These are phyloP conservation scores for Trichosanthes truncata DNA, from an alignment of 306 rosid genomes.

Conservation along the genomic window DNA sequence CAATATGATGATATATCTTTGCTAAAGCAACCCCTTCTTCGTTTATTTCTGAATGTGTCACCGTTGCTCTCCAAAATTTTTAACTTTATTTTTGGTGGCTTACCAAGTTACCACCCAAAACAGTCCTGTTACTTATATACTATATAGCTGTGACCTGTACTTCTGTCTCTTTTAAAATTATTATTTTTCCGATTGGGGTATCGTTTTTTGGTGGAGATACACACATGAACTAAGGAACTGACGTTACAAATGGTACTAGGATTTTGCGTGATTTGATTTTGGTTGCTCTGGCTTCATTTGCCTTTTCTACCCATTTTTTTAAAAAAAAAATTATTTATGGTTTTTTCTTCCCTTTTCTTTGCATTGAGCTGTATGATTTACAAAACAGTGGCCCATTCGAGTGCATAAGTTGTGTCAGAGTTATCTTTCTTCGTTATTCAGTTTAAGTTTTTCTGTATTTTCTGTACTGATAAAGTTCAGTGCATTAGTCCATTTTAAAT, in stretches of 20 bases:
- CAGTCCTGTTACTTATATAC: not conserved
- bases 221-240: not conserved
- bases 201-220: not conserved
- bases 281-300: not conserved
- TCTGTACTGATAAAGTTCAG: not conserved
- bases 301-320: not conserved
- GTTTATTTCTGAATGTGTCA: not conserved
- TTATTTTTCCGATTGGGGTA: not conserved
- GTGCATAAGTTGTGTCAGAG: not conserved
- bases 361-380: not conserved
- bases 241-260: not conserved
- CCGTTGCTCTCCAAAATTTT: not conserved
- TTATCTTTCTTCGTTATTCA: not conserved
- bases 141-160: not conserved
- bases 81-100: not conserved
- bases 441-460: not conserved
- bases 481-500: not conserved
- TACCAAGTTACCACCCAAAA: not conserved
- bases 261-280: not conserved
- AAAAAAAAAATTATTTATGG: not conserved
- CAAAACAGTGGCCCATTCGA: not conserved
- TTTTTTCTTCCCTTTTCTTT: not conserved
- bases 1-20: not conserved
- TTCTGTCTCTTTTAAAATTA: not conserved
- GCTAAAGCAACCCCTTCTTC: not conserved